phyloP scores from a whole-genome alignment of 108 stramenopile genomes.

The Seminavis robusta region DNA sequence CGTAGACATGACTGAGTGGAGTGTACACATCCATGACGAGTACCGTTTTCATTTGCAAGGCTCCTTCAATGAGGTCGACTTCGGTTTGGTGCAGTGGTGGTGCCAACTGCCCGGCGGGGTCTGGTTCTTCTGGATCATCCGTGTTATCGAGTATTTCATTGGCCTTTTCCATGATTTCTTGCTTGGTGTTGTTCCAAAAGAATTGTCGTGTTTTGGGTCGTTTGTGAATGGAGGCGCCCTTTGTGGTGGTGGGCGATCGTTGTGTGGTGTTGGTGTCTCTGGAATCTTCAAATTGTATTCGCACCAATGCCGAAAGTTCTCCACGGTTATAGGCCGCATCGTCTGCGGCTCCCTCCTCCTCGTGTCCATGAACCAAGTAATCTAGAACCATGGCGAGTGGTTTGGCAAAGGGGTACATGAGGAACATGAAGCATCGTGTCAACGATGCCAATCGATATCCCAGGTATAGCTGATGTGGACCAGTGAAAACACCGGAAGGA shows the following conservation, averaged over 20 bases:
- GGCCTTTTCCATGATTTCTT: constrained; percentile 39
- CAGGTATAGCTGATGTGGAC: constrained; percentile 73
- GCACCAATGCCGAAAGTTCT: constrained; percentile 59
- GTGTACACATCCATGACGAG: constrained; percentile 63
- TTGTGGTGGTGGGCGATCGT: neutral
- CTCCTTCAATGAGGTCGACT: constrained; percentile 63
- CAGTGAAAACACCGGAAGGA: constrained; percentile 76
- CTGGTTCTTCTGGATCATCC: neutral
- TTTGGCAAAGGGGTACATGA: constrained; percentile 78
- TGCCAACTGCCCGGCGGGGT: constrained; percentile 25
- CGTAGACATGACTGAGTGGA: constrained; percentile 38
- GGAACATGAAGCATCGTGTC: constrained; percentile 48
- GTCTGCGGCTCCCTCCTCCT: constrained; percentile 24
- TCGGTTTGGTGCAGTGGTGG: constrained; percentile 40
- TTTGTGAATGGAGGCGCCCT: neutral
- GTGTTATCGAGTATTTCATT: constrained; percentile 18
- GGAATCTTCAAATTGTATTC: constrained; percentile 62
- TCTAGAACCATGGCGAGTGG: constrained; percentile 80
- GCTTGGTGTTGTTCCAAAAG: constrained; percentile 37
- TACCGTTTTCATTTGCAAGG: constrained; percentile 58
- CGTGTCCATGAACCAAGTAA: constrained; percentile 39
- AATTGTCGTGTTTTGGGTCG: constrained; percentile 3
- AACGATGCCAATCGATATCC: constrained; percentile 65
- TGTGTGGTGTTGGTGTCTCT: neutral
- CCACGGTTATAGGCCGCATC: constrained; percentile 39